Conservation (phyloP, 495 filamentous ascomycete genomes). For the Amniculicola lignicola region DNA sequence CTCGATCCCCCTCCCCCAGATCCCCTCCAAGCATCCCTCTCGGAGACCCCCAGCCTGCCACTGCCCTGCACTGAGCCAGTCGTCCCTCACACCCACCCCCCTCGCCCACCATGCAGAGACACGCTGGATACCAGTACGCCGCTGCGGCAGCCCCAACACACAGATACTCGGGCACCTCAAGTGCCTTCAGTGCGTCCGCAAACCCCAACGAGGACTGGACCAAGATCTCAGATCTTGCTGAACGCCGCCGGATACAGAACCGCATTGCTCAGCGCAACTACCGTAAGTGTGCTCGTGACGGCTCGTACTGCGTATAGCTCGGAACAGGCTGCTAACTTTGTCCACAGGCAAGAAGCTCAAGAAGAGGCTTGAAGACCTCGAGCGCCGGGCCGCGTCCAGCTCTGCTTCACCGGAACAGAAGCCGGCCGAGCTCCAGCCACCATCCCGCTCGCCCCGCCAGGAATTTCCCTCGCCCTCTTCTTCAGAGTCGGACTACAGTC, state of each 20-base stretch:
- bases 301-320: constrained; percentile 1
- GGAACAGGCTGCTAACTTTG: constrained; percentile 1
- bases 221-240: constrained; percentile 95
- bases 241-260: constrained; percentile 93
- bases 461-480: constrained; percentile 50
- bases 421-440: constrained; percentile 51
- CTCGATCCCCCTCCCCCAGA: background rate
- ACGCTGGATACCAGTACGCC: constrained; percentile 44
- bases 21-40: background rate
- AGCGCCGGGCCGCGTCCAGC: constrained; percentile 81
- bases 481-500: constrained; percentile 32
- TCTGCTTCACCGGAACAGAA: constrained; percentile 68
- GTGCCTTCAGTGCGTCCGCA: constrained; percentile 92
- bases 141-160: constrained; percentile 42
- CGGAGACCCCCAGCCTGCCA: background rate
- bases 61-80: background rate
- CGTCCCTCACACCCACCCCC: constrained; percentile 1
- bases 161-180: constrained; percentile 76
- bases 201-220: constrained; percentile 99
- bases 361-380: constrained; percentile 92
- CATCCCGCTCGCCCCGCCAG: constrained; percentile 50
- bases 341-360: constrained; percentile 95
- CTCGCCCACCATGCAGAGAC: constrained; percentile 41
- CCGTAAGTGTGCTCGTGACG: constrained; percentile 62
- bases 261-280: constrained; percentile 97